phyloP scores from a whole-genome alignment of 1,284 basidiomycete species.

The Grifola frondosa region DNA sequence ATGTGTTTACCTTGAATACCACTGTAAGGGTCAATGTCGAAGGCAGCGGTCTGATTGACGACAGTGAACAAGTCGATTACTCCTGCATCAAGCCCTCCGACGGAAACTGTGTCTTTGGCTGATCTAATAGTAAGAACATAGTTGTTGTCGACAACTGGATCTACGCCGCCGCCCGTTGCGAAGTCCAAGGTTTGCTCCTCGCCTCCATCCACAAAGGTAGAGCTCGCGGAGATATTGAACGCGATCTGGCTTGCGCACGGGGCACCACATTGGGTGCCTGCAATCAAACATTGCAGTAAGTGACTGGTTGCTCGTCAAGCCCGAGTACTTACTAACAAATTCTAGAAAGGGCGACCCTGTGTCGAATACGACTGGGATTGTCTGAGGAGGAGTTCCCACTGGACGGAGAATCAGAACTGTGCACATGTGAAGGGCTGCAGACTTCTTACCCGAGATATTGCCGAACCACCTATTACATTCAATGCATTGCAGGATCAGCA shows the following conservation, averaged over 20 bases:
- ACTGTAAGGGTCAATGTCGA: slow-evolving; percentile 53
- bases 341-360: slow-evolving; percentile 50
- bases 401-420: slow-evolving; percentile 1
- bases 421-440: not conserved
- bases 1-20: slow-evolving; percentile 59
- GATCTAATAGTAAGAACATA: slow-evolving; percentile 44
- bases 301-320: not conserved
- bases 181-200: slow-evolving; percentile 44
- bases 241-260: slow-evolving; percentile 44
- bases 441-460: slow-evolving; percentile 34
- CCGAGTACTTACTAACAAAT: slow-evolving; percentile 42
- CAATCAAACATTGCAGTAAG: not conserved
- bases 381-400: slow-evolving; percentile 50
- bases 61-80: slow-evolving; percentile 46
- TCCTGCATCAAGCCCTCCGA: slow-evolving; percentile 41
- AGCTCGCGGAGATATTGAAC: slow-evolving; percentile 48
- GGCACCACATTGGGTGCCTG: slow-evolving; percentile 46
- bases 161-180: slow-evolving; percentile 54
- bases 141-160: slow-evolving; percentile 48
- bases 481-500: too few relatives aligned
- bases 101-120: slow-evolving; percentile 45
- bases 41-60: slow-evolving; percentile 48
- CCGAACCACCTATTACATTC: too few relatives aligned
- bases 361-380: slow-evolving; percentile 52
- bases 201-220: slow-evolving; percentile 48